These are phyloP conservation scores for Neurospora africana DNA, from an alignment of 495 filamentous ascomycete genomes.

Conservation along the genomic window DNA sequence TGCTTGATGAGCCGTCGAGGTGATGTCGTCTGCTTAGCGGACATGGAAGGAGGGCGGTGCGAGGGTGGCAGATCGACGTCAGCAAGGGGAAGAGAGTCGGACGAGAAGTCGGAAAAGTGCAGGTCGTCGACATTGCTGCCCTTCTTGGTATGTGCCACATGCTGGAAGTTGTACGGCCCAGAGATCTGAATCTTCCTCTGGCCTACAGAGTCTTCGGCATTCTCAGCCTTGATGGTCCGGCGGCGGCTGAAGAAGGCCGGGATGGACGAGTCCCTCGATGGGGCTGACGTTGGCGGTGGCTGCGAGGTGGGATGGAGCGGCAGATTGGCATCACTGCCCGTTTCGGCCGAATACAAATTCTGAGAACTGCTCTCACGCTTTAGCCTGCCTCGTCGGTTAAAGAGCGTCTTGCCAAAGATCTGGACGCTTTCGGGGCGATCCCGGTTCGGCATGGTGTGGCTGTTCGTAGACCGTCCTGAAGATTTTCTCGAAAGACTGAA, in stretches of 20 bases:
- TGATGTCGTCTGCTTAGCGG: conserved; percentile 15
- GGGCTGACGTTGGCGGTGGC: conserved; percentile 7
- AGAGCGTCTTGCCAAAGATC: conserved; percentile 44
- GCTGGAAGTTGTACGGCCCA: conserved; percentile 79
- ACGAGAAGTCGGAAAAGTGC: conserved; percentile 52
- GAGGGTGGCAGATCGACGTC: conserved; percentile 16
- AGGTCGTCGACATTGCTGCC: conserved; percentile 56
- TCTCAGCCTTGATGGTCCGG: conserved; percentile 24
- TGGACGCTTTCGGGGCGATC: conserved; percentile 45
- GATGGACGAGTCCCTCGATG: conserved; percentile 29
- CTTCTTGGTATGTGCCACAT: conserved; percentile 66
- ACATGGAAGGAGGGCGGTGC: conserved; percentile 11
- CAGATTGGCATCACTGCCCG: conserved; percentile 14
- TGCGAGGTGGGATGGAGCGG: conserved; percentile 1
- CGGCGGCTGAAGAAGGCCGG: conserved; percentile 34
- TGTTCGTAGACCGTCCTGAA: conserved; percentile 35
- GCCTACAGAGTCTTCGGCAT: conserved; percentile 13
- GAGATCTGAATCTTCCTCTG: conserved; percentile 51
- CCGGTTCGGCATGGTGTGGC: conserved; percentile 29
- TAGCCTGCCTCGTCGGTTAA: conserved; percentile 31
- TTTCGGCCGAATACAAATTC: conserved; percentile 28
- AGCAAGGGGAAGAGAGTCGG: conserved; percentile 33
- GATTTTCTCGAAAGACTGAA: conserved; percentile 37
- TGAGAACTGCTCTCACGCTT: conserved; percentile 33
- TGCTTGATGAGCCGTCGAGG: conserved; percentile 27